These are phyloP conservation scores for Eucalyptus caleyi DNA, from an alignment of 345 rosid species.

Conservation along the genomic window DNA sequence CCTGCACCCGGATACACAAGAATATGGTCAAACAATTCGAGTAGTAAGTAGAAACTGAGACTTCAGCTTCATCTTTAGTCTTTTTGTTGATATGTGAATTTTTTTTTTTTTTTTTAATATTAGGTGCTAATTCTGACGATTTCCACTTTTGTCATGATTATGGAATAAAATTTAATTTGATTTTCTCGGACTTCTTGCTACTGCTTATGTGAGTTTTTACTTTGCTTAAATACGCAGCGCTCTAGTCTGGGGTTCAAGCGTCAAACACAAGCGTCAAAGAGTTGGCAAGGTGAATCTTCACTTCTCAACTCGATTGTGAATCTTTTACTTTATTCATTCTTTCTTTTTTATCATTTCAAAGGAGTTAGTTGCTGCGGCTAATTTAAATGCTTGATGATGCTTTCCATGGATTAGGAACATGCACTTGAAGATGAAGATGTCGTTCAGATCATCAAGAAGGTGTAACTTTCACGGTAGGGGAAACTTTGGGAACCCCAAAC, in stretches of 20 bases:
- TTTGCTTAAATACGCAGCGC: slow-evolving; percentile 32
- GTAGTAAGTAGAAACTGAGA: slow-evolving; percentile 48
- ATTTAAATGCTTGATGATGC: neutral
- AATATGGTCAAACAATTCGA: slow-evolving; percentile 86
- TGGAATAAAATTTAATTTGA: neutral
- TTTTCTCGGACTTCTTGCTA: neutral
- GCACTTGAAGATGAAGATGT: slow-evolving; percentile 98
- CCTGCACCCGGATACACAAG: slow-evolving; percentile 79
- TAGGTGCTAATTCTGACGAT: neutral
- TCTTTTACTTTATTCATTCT: neutral
- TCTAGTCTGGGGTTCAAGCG: slow-evolving; percentile 96
- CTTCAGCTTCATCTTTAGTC: neutral
- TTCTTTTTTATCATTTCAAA: neutral
- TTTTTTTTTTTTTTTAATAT: too few species aligned
- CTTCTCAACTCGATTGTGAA: slow-evolving; percentile 2
- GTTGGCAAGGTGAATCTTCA: slow-evolving; percentile 73
- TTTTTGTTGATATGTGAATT: neutral
- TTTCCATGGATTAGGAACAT: slow-evolving; percentile 51
- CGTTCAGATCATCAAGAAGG: slow-evolving; percentile 89
- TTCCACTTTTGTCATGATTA: neutral
- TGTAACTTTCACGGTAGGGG: slow-evolving; percentile 1
- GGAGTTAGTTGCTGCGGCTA: neutral
- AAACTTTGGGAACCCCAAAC: neutral
- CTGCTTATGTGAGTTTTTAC: neutral
- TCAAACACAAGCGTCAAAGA: slow-evolving; percentile 94